phyloP scores from a whole-genome alignment of 495 filamentous ascomycete genomes.

The Penicillium herquei region DNA sequence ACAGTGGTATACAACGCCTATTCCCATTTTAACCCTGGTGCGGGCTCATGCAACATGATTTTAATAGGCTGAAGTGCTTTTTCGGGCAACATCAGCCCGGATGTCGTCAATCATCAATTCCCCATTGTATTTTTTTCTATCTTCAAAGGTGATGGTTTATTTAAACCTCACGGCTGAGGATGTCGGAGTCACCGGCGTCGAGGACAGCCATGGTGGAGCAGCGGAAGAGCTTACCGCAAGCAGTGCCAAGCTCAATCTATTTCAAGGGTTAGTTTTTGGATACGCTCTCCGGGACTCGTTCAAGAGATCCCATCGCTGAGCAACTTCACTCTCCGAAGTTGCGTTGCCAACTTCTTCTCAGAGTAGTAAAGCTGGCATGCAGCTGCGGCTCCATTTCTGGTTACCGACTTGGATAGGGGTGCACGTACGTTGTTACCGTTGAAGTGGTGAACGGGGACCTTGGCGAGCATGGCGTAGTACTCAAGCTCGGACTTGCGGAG shows the following conservation, averaged over 20 bases:
- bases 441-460: constrained; percentile 97
- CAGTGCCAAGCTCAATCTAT: constrained; percentile 58
- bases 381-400: constrained; percentile 17
- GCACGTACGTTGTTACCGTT: constrained; percentile 92
- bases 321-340: constrained; percentile 63
- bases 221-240: constrained; percentile 76
- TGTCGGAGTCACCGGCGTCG: constrained; percentile 84
- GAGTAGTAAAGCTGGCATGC: constrained; percentile 32
- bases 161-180: constrained; percentile 5
- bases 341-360: constrained; percentile 26
- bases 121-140: neutral
- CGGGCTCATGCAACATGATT: neutral
- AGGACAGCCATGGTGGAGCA: constrained; percentile 93
- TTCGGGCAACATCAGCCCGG: neutral
- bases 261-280: neutral
- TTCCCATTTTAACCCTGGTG: constrained; percentile 1
- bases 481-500: constrained; percentile 94
- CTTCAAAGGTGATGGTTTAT: neutral
- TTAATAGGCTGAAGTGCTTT: neutral
- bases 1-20: constrained; percentile 4
- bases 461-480: constrained; percentile 89
- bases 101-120: constrained; percentile 4
- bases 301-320: constrained; percentile 43
- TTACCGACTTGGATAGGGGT: constrained; percentile 10
- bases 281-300: constrained; percentile 24